Conservation (phyloP, 2,329 filamentous ascomycete genomes). For the Alternaria conjuncta region DNA sequence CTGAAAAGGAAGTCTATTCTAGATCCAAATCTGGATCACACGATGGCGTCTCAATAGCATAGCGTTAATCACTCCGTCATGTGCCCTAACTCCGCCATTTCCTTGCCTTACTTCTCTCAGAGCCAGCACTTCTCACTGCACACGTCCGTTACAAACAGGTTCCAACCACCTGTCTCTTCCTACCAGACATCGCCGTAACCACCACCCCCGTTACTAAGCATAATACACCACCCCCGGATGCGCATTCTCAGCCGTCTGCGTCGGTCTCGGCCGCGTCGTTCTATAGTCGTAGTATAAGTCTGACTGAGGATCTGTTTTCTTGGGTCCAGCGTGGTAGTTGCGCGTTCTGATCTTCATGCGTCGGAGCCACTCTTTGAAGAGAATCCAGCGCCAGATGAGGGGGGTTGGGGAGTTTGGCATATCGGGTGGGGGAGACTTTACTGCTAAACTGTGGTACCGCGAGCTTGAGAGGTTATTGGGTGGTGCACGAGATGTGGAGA, state of each 20-base stretch:
- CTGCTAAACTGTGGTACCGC: not conserved
- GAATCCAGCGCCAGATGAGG: not conserved
- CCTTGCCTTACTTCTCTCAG: not conserved
- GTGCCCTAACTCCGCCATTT: not conserved
- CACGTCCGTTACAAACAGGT: not conserved
- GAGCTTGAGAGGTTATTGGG: not conserved
- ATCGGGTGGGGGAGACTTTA: not conserved
- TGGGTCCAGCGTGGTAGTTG: conserved; percentile 1
- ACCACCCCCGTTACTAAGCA: not conserved
- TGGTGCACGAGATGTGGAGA: not conserved
- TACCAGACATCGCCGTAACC: not conserved
- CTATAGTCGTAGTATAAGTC: conserved; percentile 8
- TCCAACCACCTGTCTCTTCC: not conserved
- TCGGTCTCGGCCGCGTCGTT: not conserved
- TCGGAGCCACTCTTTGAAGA: conserved; percentile 4
- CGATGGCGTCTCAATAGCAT: not conserved
- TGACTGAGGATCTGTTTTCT: not conserved
- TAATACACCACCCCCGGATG: conserved; percentile 7
- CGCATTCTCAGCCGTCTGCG: not conserved
- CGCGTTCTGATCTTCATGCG: not conserved
- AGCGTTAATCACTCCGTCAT: not conserved
- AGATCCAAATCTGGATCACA: not conserved
- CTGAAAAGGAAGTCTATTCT: not conserved
- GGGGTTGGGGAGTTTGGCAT: not conserved
- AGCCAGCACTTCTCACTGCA: not conserved